Percentiles rank a stretch among this genome's conserved stretches.
phyloP scores from a whole-genome alignment of 257 asterid genomes.

The Solanum chilense region DNA sequence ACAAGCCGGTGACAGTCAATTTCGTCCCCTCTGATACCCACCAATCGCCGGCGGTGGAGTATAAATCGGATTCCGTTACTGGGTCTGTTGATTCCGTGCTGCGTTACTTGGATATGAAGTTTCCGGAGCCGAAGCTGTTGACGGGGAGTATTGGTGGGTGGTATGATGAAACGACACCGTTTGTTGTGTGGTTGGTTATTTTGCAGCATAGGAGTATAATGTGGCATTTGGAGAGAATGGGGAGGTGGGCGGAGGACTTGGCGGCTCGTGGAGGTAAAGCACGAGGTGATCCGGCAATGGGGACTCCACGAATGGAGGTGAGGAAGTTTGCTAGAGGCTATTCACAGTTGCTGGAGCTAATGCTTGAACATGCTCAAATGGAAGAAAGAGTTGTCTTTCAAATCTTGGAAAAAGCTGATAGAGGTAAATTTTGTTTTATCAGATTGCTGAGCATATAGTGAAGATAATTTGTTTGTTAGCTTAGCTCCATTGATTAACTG shows the following conservation, averaged over 20 bases:
- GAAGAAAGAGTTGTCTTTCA: constrained; percentile 87
- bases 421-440: constrained; percentile 36
- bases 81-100: constrained; percentile 70
- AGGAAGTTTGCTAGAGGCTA: constrained; percentile 71
- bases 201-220: constrained; percentile 79
- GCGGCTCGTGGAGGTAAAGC: constrained; percentile 73
- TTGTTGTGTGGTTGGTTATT: constrained; percentile 78
- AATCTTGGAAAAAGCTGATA: constrained; percentile 82
- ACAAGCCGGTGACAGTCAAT: constrained; percentile 64
- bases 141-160: constrained; percentile 35
- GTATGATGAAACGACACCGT: constrained; percentile 77
- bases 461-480: background rate
- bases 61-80: constrained; percentile 57
- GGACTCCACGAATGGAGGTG: constrained; percentile 88
- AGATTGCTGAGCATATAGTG: background rate
- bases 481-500: background rate
- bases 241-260: constrained; percentile 89
- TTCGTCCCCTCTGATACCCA: constrained; percentile 52
- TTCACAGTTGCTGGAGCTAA: constrained; percentile 53
- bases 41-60: constrained; percentile 50
- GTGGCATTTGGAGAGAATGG: constrained; percentile 93
- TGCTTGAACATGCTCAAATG: constrained; percentile 99
- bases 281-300: constrained; percentile 81
- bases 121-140: constrained; percentile 65
- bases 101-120: constrained; percentile 61